These are phyloP conservation scores for Moesziomyces parantarcticus DNA, from an alignment of 1,284 basidiomycete species.

Conservation along the genomic window DNA sequence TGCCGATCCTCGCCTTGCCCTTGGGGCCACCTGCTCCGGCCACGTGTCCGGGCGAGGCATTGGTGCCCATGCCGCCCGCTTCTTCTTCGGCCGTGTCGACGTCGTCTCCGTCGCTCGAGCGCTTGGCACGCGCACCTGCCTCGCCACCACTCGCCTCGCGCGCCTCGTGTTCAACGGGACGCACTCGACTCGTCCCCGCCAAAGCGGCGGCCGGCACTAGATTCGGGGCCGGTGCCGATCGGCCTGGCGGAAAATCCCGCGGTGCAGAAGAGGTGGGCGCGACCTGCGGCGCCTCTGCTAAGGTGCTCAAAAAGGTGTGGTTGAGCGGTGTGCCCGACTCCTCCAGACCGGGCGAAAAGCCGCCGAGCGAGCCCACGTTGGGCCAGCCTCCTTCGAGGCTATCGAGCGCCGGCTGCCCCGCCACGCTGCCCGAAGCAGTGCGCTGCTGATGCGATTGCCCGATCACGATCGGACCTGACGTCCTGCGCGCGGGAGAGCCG, in stretches of 20 bases:
- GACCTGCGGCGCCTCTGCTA: slow-evolving; percentile 67
- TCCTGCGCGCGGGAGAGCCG: slow-evolving; percentile 32
- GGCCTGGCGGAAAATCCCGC: slow-evolving; percentile 50
- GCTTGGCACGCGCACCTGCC: slow-evolving; percentile 7
- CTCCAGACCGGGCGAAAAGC: slow-evolving; percentile 47
- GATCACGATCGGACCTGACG: slow-evolving; percentile 34
- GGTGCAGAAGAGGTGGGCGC: slow-evolving; percentile 6
- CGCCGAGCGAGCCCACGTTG: slow-evolving; percentile 14
- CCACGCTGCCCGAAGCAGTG: slow-evolving; percentile 7
- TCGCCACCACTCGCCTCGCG: slow-evolving; percentile 3
- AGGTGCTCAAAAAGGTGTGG: slow-evolving; percentile 70
- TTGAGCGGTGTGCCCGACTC: slow-evolving; percentile 70
- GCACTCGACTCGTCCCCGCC: slow-evolving; percentile 12
- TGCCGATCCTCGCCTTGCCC: slow-evolving; percentile 33
- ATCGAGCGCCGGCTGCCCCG: slow-evolving; percentile 10
- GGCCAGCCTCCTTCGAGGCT: slow-evolving; percentile 33
- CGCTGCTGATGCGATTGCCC: slow-evolving; percentile 20
- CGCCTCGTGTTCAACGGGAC: slow-evolving; percentile 6
- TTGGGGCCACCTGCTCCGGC: slow-evolving; percentile 6
- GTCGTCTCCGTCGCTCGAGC: slow-evolving; percentile 43
- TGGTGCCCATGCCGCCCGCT: slow-evolving; percentile 5
- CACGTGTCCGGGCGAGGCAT: neutral
- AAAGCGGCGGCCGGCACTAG: slow-evolving; percentile 33
- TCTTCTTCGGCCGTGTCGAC: slow-evolving; percentile 45
- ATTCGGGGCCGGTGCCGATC: slow-evolving; percentile 50